Base-by-base conservation (phyloP, 176 grass and related monocot genomes). In the Urochloa ruziziensis region DNA sequence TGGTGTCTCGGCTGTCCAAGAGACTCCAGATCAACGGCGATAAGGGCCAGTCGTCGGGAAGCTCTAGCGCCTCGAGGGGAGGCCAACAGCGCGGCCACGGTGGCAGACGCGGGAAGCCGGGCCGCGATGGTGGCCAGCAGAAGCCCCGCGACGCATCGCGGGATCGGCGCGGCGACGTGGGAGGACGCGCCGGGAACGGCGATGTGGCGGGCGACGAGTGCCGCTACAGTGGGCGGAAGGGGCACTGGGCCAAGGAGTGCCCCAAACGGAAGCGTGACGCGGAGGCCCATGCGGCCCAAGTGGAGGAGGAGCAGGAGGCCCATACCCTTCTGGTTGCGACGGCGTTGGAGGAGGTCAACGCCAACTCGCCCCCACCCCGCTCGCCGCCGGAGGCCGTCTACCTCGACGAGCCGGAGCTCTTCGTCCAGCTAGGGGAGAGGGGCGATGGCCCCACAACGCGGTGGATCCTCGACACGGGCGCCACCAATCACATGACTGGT, bases 41-140 rank as follows among this genome's bases (percentile, higher is more conserved):
- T 14, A 10, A 35, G 32, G 5, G 17, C n/a, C n/a, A n/a, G n/a
- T n/a, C n/a, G 17, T 37, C 16, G 17, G 62, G 62, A 0, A 8
- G 30, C 5, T 9, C 32, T 0, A 1, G 33, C 6, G 6, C 3
- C 1, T 18, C 62, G 3, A 3, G 2, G 6, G 2, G 17, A 2
- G 8, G 19, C 7, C 32, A 36, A 2, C 12, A 3, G 16, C 6
- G 62, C 18, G 62, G 32, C 2, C 16, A 3, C 5, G 23, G n/a
- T 11, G 23, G 56, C 4, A 18, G 49, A 1, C 49, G 49, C 4
- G 17, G 1, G 17, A 52, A 52, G 5, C 5, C 4, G 1, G 56
- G n/a, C 0, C n/a, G n/a, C 3, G 56, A n/a, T 3, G 23, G n/a
- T 8, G 7, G 23, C 0, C 6, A 24, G n/a, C n/a, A n/a, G n/a